These are phyloP conservation scores for Xerocomellus intermedius DNA, from an alignment of 768 basidiomycete genomes.

Conservation along the genomic window DNA sequence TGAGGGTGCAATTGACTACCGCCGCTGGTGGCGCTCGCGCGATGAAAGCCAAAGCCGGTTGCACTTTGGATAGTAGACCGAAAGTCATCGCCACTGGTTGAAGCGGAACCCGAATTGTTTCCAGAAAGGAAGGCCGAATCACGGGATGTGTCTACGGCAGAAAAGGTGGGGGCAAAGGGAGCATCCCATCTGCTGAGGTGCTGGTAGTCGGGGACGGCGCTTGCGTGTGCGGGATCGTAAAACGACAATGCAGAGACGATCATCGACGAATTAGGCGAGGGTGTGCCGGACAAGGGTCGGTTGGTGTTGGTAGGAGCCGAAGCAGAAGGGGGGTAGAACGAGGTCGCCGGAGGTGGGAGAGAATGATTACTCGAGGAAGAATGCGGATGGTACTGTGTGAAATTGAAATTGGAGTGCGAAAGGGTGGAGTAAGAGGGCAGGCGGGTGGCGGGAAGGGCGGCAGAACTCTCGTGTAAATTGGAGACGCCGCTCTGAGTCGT, in stretches of 20 bases:
- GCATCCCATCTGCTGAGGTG: slow-evolving; percentile 36
- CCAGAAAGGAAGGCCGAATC: not conserved
- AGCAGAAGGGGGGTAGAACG: slow-evolving; percentile 3
- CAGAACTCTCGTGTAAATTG: not conserved
- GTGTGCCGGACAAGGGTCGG: not conserved
- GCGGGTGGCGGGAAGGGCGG: not conserved
- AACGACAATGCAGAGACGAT: slow-evolving; percentile 54
- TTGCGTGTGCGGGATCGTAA: slow-evolving; percentile 47
- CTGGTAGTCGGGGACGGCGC: slow-evolving; percentile 40
- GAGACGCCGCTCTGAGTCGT: not conserved
- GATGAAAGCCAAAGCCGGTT: not conserved
- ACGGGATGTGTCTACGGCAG: not conserved
- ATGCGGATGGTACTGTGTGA: not conserved
- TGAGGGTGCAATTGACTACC: not conserved
- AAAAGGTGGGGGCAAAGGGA: slow-evolving; percentile 15
- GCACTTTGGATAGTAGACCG: slow-evolving; percentile 1
- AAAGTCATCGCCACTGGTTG: not conserved
- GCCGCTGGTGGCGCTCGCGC: not conserved
- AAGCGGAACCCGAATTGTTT: not conserved
- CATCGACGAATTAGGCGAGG: slow-evolving; percentile 35
- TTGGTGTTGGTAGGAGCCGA: not conserved
- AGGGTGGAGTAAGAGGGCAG: not conserved
- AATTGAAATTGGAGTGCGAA: slow-evolving; percentile 1
- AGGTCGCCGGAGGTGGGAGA: not conserved
- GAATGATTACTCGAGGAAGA: not conserved